phyloP scores from a whole-genome alignment of 2,329 filamentous ascomycete species.

The Zymoseptoria ardabiliae region DNA sequence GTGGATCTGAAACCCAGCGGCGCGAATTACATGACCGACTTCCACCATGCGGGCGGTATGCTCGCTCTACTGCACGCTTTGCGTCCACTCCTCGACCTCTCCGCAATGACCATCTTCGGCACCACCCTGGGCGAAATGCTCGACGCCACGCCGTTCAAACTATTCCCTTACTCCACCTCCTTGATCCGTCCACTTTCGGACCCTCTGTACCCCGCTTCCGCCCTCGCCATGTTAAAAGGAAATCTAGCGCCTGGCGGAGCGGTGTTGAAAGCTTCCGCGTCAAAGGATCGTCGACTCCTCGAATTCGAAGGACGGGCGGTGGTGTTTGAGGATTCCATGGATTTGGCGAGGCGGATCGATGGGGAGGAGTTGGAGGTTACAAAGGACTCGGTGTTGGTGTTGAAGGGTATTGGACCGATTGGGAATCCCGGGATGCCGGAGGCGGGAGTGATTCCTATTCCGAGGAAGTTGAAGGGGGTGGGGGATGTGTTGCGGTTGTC shows the following conservation, averaged over 20 bases:
- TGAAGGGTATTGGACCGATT: conserved; percentile 45
- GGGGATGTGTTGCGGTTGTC: conserved; percentile 48
- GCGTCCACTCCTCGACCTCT: conserved; percentile 39
- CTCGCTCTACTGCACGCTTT: conserved; percentile 41
- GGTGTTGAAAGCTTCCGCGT: conserved; percentile 46
- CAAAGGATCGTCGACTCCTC: conserved; percentile 40
- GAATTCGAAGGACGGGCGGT: conserved; percentile 40
- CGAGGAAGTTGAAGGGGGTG: conserved; percentile 44
- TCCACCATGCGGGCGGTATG: conserved; percentile 49
- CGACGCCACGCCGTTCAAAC: conserved; percentile 36
- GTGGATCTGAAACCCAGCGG: conserved; percentile 49
- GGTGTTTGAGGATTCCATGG: conserved; percentile 43
- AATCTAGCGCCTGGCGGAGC: conserved; percentile 45
- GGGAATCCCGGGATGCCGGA: conserved; percentile 49
- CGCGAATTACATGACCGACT: conserved; percentile 50
- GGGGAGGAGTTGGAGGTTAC: conserved; percentile 38
- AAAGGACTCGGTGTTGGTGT: conserved; percentile 39
- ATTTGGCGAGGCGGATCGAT: conserved; percentile 42
- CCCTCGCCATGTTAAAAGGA: conserved; percentile 40
- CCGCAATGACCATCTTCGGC: conserved; percentile 41
- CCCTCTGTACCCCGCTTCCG: conserved; percentile 40
- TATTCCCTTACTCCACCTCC: conserved; percentile 35
- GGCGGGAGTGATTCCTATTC: conserved; percentile 45
- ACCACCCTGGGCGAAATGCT: conserved; percentile 42
- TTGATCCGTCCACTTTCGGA: conserved; percentile 40